Evolutionary conservation across 805 yeast genomes (phyloP).

Genomic region (Huiozyma sinensis): DNA sequence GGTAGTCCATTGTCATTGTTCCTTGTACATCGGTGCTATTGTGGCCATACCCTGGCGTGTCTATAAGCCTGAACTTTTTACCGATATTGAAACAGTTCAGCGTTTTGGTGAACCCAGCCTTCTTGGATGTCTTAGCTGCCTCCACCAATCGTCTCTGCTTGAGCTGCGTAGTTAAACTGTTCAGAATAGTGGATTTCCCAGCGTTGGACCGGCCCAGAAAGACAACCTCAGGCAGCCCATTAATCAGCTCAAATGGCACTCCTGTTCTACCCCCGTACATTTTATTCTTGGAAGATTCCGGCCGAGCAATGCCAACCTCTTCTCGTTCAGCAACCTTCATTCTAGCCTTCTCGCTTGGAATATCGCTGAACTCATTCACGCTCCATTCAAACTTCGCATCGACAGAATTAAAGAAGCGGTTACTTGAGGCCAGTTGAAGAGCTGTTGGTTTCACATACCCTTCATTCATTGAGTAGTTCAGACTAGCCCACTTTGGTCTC

Average conservation of each 20-base stretch:
- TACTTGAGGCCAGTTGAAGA: conserved; percentile 2
- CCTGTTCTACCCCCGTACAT: conserved; percentile 19
- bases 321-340: conserved; percentile 6
- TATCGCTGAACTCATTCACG: conserved; percentile 37
- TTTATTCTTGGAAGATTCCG: conserved; percentile 8
- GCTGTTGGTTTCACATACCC: conserved; percentile 11
- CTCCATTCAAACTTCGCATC: conserved; percentile 51
- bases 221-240: conserved; percentile 58
- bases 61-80: conserved; percentile 54
- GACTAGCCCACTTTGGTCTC: too few relatives aligned
- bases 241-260: conserved; percentile 23
- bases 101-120: conserved; percentile 49
- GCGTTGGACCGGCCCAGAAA: conserved; percentile 76
- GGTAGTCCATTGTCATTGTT: conserved; percentile 49
- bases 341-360: conserved; percentile 34
- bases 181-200: conserved; percentile 74
- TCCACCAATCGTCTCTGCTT: conserved; percentile 11
- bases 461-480: too few relatives aligned
- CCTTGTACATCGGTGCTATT: conserved; percentile 64
- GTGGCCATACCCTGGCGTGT: conserved; percentile 86
- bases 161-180: conserved; percentile 41
- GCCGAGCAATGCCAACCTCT: background rate
- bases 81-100: conserved; percentile 65
- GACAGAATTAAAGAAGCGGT: conserved; percentile 38
- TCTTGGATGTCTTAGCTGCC: conserved; percentile 44